Base-by-base conservation (phyloP, 106 monocot genomes). In the Ottelia alismoides region DNA sequence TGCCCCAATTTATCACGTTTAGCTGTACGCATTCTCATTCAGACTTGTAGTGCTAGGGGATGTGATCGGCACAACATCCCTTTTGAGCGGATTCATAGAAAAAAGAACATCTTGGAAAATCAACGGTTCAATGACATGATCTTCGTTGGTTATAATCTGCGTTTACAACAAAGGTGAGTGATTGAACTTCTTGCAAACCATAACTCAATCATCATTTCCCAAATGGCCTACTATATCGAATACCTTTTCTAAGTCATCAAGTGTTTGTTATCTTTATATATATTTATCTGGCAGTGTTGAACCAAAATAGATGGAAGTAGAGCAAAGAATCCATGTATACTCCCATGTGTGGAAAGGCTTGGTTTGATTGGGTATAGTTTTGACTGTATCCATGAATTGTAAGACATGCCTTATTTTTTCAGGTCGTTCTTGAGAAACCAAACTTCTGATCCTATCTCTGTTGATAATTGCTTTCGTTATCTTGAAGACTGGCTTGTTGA, bases 21-120 rank as follows among this genome's bases (percentile, higher is more conserved):
- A 17, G 90, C 98, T 21, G 70, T 86, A 28, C 78, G 85, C 20
- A 79, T 98, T 49, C 90, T 98, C 31, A 90, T 79, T 28, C 98
- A 98, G 67, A 79, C 85, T 20, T 98, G 90, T 70, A 98, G 98
- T 47, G 71, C 77, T 43, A 78, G 76, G 31, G 85, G 79, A 61
- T 79, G 67, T 47, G 76, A 83, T 23, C 70, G 75, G 20, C 58
- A 53, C 51, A 53, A 64, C 52, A 70, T 77, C 68, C 70, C 82
- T 58, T 98, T 86, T 23, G 98, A 90, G 55, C 82, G 83, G 70
- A 72, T 82, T 53, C 78, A 85, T 65, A 73, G 71, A 59, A 52
- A 65, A 65, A 82, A 74, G 64, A 99, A 90, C 57, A 59, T 20
- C 53, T 69, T 83, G 62, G 90, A 99, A 57, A 85, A 75, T 61